Evolutionary conservation across 129 eudicot species (phyloP).

Genomic region (Calendula officinalis): DNA sequence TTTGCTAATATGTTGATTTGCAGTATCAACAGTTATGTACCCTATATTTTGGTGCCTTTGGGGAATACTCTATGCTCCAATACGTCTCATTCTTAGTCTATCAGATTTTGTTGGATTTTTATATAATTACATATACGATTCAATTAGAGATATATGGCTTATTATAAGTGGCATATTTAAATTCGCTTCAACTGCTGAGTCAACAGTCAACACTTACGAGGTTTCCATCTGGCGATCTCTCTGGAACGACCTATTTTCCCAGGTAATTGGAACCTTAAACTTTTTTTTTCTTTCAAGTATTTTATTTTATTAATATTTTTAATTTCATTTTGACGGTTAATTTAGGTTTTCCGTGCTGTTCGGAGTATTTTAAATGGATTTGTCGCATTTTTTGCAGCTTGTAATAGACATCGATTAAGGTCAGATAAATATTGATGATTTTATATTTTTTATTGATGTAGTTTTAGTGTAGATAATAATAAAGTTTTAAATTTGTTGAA

Average conservation of each 20-base stretch:
- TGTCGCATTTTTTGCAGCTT: constrained; percentile 81
- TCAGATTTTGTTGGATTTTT: constrained; percentile 43
- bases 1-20: constrained; percentile 24
- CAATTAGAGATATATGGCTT: constrained; percentile 46
- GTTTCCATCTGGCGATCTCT: constrained; percentile 90
- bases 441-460: too few relatives aligned
- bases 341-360: constrained; percentile 80
- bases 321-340: constrained; percentile 2
- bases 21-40: constrained; percentile 60
- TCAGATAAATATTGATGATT: constrained; percentile 17
- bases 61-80: constrained; percentile 72
- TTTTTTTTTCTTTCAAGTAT: not conserved
- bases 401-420: constrained; percentile 98
- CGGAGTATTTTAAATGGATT: constrained; percentile 85
- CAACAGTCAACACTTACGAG: constrained; percentile 65
- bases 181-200: constrained; percentile 63
- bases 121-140: constrained; percentile 39
- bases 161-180: constrained; percentile 45
- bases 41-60: constrained; percentile 73
- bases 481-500: not conserved
- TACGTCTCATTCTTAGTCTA: constrained; percentile 60
- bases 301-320: not conserved
- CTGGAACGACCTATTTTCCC: constrained; percentile 88
- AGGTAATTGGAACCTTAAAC: constrained; percentile 39
- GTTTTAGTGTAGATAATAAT: not conserved